These are phyloP conservation scores for Polygonum maritimum DNA, from an alignment of 148 eudicot species.

Conservation along the genomic window DNA sequence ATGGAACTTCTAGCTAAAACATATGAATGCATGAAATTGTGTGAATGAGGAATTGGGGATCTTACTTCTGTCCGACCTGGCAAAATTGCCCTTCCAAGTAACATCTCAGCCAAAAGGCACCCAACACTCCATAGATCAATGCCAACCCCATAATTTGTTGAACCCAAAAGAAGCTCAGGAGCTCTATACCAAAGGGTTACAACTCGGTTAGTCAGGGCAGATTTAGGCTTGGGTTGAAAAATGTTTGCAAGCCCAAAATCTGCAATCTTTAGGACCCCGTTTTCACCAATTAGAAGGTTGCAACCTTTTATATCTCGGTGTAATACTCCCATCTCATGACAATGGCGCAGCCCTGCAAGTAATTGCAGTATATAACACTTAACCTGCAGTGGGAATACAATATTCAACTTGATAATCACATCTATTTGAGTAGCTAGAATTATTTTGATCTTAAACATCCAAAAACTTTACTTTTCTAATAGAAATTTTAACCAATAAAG, in stretches of 20 bases:
- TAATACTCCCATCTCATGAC: conserved; percentile 8
- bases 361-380: conserved; percentile 6
- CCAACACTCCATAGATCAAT: conserved; percentile 9
- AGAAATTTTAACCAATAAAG: neutral
- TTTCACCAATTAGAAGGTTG: conserved; percentile 3
- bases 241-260: conserved; percentile 7
- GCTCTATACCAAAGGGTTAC: conserved; percentile 11
- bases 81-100: conserved; percentile 8
- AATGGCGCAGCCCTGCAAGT: conserved; percentile 8
- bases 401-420: neutral
- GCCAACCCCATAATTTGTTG: conserved; percentile 11
- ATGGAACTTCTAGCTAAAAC: neutral
- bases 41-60: neutral
- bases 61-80: conserved; percentile 10
- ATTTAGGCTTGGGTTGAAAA: conserved; percentile 8
- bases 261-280: conserved; percentile 8
- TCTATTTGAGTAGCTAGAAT: neutral
- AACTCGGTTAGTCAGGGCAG: conserved; percentile 7
- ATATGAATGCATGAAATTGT: neutral
- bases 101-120: conserved; percentile 7
- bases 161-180: conserved; percentile 8
- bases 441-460: neutral
- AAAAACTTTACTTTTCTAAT: neutral
- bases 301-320: conserved; percentile 9
- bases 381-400: conserved; percentile 10